These are phyloP conservation scores for Chlamydomonas schloesseri DNA, from an alignment of 139 green algal genomes.

Conservation along the genomic window DNA sequence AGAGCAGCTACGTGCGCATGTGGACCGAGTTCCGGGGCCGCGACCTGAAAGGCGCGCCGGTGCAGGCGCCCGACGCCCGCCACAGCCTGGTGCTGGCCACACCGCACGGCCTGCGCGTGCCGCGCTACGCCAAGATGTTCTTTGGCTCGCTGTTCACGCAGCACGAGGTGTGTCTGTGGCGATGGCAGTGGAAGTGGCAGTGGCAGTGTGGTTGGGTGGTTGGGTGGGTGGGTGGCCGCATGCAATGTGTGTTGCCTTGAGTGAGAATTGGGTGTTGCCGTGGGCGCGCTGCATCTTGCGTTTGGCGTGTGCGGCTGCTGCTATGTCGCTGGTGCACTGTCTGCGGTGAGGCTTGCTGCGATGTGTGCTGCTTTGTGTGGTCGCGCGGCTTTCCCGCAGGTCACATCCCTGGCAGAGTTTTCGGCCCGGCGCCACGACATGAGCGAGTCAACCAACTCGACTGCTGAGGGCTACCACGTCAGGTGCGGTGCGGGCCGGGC, in stretches of 20 bases:
- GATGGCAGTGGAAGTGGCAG: no score
- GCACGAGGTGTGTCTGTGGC: no score
- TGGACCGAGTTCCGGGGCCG: no score
- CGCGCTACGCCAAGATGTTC: not conserved
- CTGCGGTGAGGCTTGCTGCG: no score
- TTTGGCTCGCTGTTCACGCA: not conserved
- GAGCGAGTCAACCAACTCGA: not conserved
- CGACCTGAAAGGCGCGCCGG: not conserved
- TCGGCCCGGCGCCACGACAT: not conserved
- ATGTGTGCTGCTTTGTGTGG: no score
- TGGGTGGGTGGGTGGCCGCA: no score
- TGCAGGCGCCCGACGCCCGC: not conserved
- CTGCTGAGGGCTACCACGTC: not conserved
- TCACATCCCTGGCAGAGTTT: not conserved
- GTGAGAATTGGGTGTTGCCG: no score
- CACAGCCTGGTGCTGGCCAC: conserved; percentile 12
- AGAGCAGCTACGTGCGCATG: not conserved
- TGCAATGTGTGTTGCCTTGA: no score
- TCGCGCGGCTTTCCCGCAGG: not conserved
- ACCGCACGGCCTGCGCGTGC: conserved; percentile 29
- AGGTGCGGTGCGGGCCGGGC: not conserved
- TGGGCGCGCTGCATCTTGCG: no score
- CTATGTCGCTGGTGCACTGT: no score
- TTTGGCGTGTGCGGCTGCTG: no score
- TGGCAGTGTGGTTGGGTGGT: no score